Conservation (phyloP, 2,329 filamentous ascomycete genomes). For the Pleomassaria siparia region DNA sequence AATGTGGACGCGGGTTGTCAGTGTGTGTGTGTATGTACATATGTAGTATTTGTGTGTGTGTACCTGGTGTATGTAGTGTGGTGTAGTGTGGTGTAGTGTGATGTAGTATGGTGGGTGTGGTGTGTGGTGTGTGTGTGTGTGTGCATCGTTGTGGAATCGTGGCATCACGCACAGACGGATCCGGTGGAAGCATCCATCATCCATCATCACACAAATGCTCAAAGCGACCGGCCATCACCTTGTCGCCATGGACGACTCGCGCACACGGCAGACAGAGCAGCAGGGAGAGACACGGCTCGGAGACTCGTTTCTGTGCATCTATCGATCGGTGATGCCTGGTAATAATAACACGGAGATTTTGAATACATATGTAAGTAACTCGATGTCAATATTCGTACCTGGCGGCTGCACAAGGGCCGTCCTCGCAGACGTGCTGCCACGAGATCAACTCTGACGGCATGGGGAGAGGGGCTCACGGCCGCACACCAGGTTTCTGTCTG, state of each 20-base stretch:
- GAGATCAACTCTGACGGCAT: constrained; percentile 8
- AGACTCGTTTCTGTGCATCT: constrained; percentile 8
- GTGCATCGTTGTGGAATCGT: constrained; percentile 25
- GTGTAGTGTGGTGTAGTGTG: no score
- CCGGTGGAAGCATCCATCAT: constrained; percentile 38
- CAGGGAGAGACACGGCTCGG: constrained; percentile 12
- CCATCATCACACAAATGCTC: constrained; percentile 19
- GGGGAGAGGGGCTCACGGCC: constrained; percentile 4
- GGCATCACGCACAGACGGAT: constrained; percentile 40
- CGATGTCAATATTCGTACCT: background rate
- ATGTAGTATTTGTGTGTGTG: no score
- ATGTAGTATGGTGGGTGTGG: background rate
- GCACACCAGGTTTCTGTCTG: background rate
- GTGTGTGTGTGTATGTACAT: constrained; percentile 18
- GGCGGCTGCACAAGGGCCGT: constrained; percentile 7
- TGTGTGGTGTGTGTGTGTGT: background rate
- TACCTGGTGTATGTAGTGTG: no score
- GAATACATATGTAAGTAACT: background rate
- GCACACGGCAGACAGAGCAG: constrained; percentile 2
- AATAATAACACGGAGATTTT: no score
- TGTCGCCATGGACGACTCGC: constrained; percentile 16
- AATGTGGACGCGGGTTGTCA: constrained; percentile 27
- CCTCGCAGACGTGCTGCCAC: constrained; percentile 9
- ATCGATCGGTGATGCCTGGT: constrained; percentile 1
- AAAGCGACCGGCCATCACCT: constrained; percentile 9